These are phyloP conservation scores for Colletotrichum plurivorum DNA, from an alignment of 2,329 filamentous ascomycete species.

Conservation along the genomic window DNA sequence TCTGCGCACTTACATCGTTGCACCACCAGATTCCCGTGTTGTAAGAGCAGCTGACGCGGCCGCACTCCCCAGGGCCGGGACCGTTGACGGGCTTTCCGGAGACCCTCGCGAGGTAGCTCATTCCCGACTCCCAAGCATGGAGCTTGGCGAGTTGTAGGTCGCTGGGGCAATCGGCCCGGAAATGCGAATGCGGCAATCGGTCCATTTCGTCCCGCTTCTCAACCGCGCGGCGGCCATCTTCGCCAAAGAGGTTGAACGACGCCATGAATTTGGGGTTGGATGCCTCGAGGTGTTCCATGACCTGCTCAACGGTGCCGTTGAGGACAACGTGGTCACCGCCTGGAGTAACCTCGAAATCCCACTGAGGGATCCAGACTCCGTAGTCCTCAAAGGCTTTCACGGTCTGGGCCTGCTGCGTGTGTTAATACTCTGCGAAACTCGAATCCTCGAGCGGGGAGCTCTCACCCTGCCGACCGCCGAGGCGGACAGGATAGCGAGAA, in stretches of 20 bases:
- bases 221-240: background rate
- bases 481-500: background rate
- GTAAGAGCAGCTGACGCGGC: slow-evolving; percentile 17
- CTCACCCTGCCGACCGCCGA: background rate
- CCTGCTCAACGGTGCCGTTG: slow-evolving; percentile 15
- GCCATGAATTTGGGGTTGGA: background rate
- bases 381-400: background rate
- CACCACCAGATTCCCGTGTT: slow-evolving; percentile 3
- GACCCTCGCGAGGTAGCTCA: background rate
- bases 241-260: background rate
- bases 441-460: background rate
- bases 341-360: slow-evolving; percentile 40
- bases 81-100: slow-evolving; percentile 7
- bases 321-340: slow-evolving; percentile 16
- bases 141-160: too few relatives aligned
- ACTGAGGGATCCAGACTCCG: slow-evolving; percentile 20
- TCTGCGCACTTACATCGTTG: background rate
- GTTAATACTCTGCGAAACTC: background rate
- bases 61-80: background rate
- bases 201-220: background rate
- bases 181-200: too few relatives aligned
- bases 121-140: too few relatives aligned
- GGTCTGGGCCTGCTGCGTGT: background rate
- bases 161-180: too few relatives aligned
- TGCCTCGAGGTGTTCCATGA: background rate